Evolutionary conservation across 2,329 filamentous ascomycete species (phyloP), one percentile per base, ranked within the genome.

Genomic region (Pseudodiploospora longispora): DNA sequence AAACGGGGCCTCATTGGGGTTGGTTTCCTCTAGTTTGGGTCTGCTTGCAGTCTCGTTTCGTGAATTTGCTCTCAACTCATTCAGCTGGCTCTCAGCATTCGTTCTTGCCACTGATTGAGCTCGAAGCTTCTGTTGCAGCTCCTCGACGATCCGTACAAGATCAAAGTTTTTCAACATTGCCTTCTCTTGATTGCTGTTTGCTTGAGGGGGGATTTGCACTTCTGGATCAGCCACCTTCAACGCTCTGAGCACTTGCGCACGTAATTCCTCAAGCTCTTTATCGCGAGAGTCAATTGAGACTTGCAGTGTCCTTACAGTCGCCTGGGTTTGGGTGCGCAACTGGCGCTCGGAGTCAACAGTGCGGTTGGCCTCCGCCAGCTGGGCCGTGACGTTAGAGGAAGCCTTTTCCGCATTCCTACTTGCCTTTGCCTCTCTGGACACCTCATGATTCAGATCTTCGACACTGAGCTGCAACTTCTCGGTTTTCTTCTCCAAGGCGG

Each of bases 401-500:
- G 82, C 78, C 62, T 95, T 95, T 65, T 97, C 91, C 4, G 90
- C 91, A 59, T 86, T 93, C 47, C 91, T 82, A 58, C 83, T 93
- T 19, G 82, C 81, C 68, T 96, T 94, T 58, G 90, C 87, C 65
- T 96, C 91, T 30, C 89, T 78, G 40, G 86, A 85, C 43, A 96
- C 77, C 63, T 97, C 89, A 55, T 97, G 91, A 54, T 88, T 95
- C 32, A 96, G 72, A 61, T 98, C 91, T 61, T 98, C 91, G 6
- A 97, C 67, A 56, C 78, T 89, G 36, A 97, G 75, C 41, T 89
- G 80, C 29, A 97, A 73, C 65, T 96, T 96, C 65, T 97, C 91
- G 42, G 93, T 85, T 62, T 93, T 88, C 71, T 97, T 97, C 62
- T 96, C 89, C 6, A 96, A 68, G 1, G 87, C 85, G 0, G 85